phyloP scores from a whole-genome alignment of 129 eudicot species.

The Cynara cardunculus region DNA sequence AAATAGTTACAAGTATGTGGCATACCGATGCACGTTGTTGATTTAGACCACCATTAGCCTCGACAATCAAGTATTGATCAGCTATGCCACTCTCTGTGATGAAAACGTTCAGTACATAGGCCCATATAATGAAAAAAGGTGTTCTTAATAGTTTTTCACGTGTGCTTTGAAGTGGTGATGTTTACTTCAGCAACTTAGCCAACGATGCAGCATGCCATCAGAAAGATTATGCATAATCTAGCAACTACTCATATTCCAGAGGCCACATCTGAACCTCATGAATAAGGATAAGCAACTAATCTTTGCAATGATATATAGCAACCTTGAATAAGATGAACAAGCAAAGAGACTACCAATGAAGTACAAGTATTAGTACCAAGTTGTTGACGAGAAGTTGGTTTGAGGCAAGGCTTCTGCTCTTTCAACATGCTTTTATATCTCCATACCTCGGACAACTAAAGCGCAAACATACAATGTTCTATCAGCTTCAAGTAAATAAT shows the following conservation, averaged over 20 bases:
- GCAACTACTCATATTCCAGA: neutral
- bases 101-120: neutral
- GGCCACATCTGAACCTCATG: neutral
- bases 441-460: constrained; percentile 75
- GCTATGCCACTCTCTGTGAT: constrained; percentile 38
- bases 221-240: neutral
- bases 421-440: constrained; percentile 58
- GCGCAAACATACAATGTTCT: neutral
- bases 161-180: neutral
- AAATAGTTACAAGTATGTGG: constrained; percentile 4
- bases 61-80: constrained; percentile 59
- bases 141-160: neutral
- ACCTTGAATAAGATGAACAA: neutral
- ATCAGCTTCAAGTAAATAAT: constrained; percentile 24
- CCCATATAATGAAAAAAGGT: neutral
- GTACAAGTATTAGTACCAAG: constrained; percentile 36
- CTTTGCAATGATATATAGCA: neutral
- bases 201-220: no score
- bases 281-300: neutral
- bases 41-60: constrained; percentile 96
- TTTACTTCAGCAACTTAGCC: neutral
- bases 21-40: constrained; percentile 96
- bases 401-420: constrained; percentile 58
- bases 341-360: neutral
- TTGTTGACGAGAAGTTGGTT: constrained; percentile 27